phyloP scores from a whole-genome alignment of 2,329 filamentous ascomycete genomes.

The Achaetomium macrosporum region DNA sequence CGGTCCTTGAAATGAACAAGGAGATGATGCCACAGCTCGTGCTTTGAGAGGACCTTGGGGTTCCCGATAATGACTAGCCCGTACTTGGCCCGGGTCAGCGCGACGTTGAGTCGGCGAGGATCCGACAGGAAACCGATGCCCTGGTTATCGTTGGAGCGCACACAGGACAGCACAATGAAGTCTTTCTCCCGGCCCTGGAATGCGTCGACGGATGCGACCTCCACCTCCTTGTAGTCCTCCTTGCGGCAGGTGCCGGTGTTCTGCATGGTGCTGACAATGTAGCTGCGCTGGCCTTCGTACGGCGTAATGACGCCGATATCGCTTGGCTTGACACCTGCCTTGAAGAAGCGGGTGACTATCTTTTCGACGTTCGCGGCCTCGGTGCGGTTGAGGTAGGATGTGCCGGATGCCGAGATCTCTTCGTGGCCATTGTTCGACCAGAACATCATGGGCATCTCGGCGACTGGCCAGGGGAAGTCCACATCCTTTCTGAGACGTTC shows the following conservation, averaged over 20 bases:
- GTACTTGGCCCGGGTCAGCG: slow-evolving; percentile 93
- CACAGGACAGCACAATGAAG: slow-evolving; percentile 95
- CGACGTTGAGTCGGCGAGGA: slow-evolving; percentile 93
- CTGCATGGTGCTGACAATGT: slow-evolving; percentile 99
- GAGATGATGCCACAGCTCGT: slow-evolving; percentile 94
- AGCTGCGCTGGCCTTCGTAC: slow-evolving; percentile 96
- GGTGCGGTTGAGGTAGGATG: slow-evolving; percentile 95
- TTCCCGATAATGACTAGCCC: slow-evolving; percentile 95
- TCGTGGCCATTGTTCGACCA: slow-evolving; percentile 98
- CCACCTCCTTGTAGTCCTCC: slow-evolving; percentile 96
- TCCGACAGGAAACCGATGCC: slow-evolving; percentile 98
- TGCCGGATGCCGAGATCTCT: slow-evolving; percentile 95
- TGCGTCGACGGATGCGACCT: slow-evolving; percentile 95
- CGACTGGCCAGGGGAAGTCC: slow-evolving; percentile 96
- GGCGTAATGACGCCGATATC: slow-evolving; percentile 98
- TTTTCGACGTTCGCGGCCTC: slow-evolving; percentile 98
- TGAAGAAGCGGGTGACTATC: slow-evolving; percentile 97
- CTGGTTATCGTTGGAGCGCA: slow-evolving; percentile 97
- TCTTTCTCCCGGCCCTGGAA: slow-evolving; percentile 99
- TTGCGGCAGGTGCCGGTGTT: slow-evolving; percentile 96
- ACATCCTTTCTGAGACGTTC: slow-evolving; percentile 87
- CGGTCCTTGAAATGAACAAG: slow-evolving; percentile 94
- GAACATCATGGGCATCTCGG: slow-evolving; percentile 98
- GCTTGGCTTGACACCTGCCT: slow-evolving; percentile 87
- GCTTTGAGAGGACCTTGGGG: slow-evolving; percentile 94